These are phyloP conservation scores for Leishmania guyanensis DNA, from an alignment of 208 protist genomes.

Conservation along the genomic window DNA sequence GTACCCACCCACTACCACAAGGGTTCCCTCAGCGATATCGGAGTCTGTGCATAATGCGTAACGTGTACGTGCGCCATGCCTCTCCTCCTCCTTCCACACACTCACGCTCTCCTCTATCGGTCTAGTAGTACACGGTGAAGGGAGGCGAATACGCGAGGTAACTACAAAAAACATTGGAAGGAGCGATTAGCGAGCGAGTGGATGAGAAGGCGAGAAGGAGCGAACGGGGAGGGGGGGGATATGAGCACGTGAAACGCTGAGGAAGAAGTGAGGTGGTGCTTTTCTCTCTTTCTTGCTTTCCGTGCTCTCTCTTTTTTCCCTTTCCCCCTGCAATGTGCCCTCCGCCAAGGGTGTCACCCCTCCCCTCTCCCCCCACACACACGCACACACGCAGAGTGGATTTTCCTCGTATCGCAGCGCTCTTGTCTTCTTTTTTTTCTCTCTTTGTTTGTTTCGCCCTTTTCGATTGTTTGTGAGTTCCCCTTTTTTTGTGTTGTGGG, in stretches of 20 bases:
- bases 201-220: neutral
- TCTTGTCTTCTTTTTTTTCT: neutral
- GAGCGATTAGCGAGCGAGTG: neutral
- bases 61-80: neutral
- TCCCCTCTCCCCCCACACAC: neutral
- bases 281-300: neutral
- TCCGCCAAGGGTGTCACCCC: neutral
- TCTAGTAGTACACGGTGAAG: neutral
- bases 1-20: neutral
- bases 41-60: too few species aligned
- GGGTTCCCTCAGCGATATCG: too few species aligned
- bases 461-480: neutral
- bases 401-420: neutral
- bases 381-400: neutral
- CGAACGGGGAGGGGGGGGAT: too few species aligned
- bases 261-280: too few species aligned
- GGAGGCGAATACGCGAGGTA: neutral
- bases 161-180: neutral
- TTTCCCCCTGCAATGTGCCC: neutral
- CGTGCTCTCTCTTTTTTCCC: neutral
- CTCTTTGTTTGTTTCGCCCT: neutral
- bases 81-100: neutral
- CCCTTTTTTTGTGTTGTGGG: neutral
- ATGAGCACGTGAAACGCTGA: neutral
- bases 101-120: neutral